Evolutionary conservation across 371 early-diverging fungal genomes (phyloP).

Genomic region (Rhizopus sp.): DNA sequence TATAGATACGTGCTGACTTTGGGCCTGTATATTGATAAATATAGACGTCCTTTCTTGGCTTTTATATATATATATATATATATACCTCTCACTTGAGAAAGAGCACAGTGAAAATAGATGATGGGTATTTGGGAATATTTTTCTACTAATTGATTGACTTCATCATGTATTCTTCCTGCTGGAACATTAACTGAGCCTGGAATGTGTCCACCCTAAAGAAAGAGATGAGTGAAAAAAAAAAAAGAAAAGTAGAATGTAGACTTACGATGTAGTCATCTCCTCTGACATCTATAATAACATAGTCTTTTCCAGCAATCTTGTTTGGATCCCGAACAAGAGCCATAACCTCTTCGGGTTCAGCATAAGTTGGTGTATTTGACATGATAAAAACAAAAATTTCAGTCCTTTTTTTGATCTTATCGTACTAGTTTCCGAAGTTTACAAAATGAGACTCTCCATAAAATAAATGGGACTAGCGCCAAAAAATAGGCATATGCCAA

Average conservation of each 20-base stretch:
- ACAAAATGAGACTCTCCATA: too few species aligned
- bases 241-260: not conserved
- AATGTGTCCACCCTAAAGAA: slow-evolving; percentile 80
- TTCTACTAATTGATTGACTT: slow-evolving; percentile 46
- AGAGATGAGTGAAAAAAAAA: not conserved
- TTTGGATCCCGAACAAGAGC: slow-evolving; percentile 55
- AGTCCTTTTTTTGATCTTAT: slow-evolving; percentile 59
- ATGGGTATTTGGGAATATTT: slow-evolving; percentile 62
- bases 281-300: slow-evolving; percentile 81
- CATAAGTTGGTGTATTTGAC: slow-evolving; percentile 34
- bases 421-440: not conserved
- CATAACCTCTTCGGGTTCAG: slow-evolving; percentile 64
- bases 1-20: slow-evolving; percentile 78
- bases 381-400: slow-evolving; percentile 29
- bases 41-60: not conserved
- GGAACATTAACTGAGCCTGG: slow-evolving; percentile 79
- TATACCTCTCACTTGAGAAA: slow-evolving; percentile 76
- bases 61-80: not conserved
- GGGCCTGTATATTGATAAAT: slow-evolving; percentile 53
- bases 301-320: slow-evolving; percentile 64
- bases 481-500: too few species aligned
- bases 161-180: slow-evolving; percentile 56
- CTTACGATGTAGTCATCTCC: slow-evolving; percentile 72
- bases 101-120: slow-evolving; percentile 84
- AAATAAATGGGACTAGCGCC: too few species aligned